Base-by-base conservation (phyloP, 345 rosid genomes). In the Noccaea caerulescens region DNA sequence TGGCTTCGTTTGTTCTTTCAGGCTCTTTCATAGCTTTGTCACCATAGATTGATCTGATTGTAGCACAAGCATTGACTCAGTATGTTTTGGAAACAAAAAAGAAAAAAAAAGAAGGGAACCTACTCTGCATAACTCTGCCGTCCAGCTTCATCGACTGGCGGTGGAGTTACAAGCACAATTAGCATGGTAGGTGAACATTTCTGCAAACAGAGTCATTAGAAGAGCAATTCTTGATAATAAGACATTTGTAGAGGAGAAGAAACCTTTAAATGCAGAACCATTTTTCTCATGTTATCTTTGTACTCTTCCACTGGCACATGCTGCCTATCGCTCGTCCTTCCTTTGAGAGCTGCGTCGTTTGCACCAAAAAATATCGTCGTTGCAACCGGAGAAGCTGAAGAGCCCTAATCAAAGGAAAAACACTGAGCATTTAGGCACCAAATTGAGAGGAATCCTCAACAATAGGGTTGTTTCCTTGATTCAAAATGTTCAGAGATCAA, bases 231-330 rank as follows among this genome's bases (percentile, higher is more conserved):
- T 27, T 27, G 30, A 3, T 27, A 27, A 27, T 2, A 27, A 27
- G 4, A 51, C 7, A 8, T 57, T 14, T 38, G 53, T 9, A 5
- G 11, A 10, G 44, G 16, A 45, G 10, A 41, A 45, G 7, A 60
- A 67, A 93, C 98, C 94, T 91, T 91, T 69, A 93, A 83, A 78
- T 87, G 97, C 50, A n/a, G 80, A 60, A 85, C 88, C n/a, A 93
- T 86, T 75, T 75, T 83, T 51, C 77, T 75, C 58, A 93, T 65
- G 77, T 93, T 91, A 42, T 89, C 84, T 65, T 63, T 82, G 68
- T 89, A 93, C 80, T 87, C 97, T 66, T 85, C 84, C 23, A 87
- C 58, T 0, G 97, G 97, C 51, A 93, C 96, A 78, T 93, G 91
- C 49, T 86, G 97, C 67, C 82, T 74, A 62, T 91, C 95, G 32